phyloP scores from a whole-genome alignment of 768 basidiomycete species.

The Lactifluus piperatus region DNA sequence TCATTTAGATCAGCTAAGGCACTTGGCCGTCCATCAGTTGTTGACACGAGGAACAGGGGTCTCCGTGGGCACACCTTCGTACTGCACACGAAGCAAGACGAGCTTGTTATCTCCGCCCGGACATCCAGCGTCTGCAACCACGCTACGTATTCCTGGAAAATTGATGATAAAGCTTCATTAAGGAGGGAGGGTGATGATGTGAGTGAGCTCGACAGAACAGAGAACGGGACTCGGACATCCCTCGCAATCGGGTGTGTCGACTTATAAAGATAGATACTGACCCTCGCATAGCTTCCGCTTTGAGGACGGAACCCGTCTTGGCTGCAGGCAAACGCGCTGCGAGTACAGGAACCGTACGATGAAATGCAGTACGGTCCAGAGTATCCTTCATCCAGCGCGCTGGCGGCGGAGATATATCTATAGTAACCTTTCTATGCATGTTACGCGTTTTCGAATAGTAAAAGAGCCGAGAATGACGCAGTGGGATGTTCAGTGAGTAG shows the following conservation, averaged over 20 bases:
- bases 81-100: slow-evolving; percentile 53
- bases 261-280: slow-evolving; percentile 27
- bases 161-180: slow-evolving; percentile 49
- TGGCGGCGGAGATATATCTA: slow-evolving; percentile 36
- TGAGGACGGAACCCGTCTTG: slow-evolving; percentile 48
- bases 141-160: slow-evolving; percentile 56
- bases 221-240: neutral
- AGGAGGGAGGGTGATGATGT: neutral
- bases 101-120: slow-evolving; percentile 42
- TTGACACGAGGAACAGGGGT: neutral
- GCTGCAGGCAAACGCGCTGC: slow-evolving; percentile 54
- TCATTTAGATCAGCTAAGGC: slow-evolving; percentile 63
- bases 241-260: neutral
- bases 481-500: neutral
- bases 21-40: slow-evolving; percentile 14
- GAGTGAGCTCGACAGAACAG: neutral
- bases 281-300: slow-evolving; percentile 51
- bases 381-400: slow-evolving; percentile 42
- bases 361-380: slow-evolving; percentile 60
- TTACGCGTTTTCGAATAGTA: neutral
- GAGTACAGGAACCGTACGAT: slow-evolving; percentile 54
- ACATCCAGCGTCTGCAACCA: slow-evolving; percentile 43
- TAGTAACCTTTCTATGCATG: slow-evolving; percentile 4
- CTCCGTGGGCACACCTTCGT: slow-evolving; percentile 41
- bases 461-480: neutral